These are phyloP conservation scores for Plasmodium knowlesi DNA, from an alignment of 169 alveolate species.

Conservation along the genomic window DNA sequence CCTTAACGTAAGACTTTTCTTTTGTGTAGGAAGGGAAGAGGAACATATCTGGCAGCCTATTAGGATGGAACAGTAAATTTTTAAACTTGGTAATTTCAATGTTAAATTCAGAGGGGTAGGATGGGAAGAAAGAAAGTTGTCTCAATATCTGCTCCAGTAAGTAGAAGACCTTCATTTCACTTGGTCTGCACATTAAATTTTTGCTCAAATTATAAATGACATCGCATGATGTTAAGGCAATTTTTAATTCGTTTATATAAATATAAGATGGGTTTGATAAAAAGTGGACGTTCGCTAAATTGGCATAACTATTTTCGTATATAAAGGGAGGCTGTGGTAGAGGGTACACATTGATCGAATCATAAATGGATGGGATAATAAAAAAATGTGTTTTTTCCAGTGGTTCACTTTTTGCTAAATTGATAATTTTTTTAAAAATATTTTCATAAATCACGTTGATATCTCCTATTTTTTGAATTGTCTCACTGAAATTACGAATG, in stretches of 20 bases:
- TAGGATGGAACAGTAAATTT: slow-evolving; percentile 64
- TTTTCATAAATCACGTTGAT: slow-evolving; percentile 62
- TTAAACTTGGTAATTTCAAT: slow-evolving; percentile 71
- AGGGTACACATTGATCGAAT: slow-evolving; percentile 71
- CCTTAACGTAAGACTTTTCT: slow-evolving; percentile 63
- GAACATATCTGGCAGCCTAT: slow-evolving; percentile 71
- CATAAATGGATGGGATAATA: slow-evolving; percentile 72
- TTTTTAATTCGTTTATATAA: slow-evolving; percentile 70
- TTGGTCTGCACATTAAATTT: slow-evolving; percentile 69
- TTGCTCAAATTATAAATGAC: slow-evolving; percentile 40
- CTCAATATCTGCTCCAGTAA: slow-evolving; percentile 70
- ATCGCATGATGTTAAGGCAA: slow-evolving; percentile 76
- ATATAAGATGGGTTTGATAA: slow-evolving; percentile 67
- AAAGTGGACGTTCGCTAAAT: slow-evolving; percentile 58
- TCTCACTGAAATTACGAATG: slow-evolving; percentile 73
- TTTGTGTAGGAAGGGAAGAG: slow-evolving; percentile 69
- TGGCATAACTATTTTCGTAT: slow-evolving; percentile 49
- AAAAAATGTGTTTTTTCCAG: slow-evolving; percentile 75
- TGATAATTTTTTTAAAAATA: slow-evolving; percentile 66
- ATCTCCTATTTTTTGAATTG: slow-evolving; percentile 76
- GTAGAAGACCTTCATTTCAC: slow-evolving; percentile 55
- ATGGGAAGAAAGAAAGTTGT: slow-evolving; percentile 70
- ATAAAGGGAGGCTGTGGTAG: slow-evolving; percentile 73
- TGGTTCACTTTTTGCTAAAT: slow-evolving; percentile 62
- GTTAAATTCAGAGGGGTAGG: slow-evolving; percentile 73